A percentile compares a stretch with the other conserved stretches of the same genome.
Conservation (phyloP, 2,329 filamentous ascomycete species). For the Dothideomycetidae sp. region DNA sequence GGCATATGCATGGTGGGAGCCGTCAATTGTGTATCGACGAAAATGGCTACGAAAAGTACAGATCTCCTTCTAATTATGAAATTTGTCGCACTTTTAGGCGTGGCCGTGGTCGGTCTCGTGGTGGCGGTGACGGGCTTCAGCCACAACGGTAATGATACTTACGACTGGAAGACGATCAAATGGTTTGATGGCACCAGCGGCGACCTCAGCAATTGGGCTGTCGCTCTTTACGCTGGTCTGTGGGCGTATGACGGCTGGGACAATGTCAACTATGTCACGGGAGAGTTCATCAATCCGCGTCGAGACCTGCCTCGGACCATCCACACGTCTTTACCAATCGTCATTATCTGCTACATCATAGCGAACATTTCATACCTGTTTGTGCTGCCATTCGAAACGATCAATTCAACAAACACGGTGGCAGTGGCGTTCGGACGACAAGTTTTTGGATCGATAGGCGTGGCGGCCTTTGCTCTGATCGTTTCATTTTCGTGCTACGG, state of each 20-base stretch:
- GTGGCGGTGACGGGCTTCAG: constrained; percentile 79
- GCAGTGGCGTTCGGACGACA: constrained; percentile 83
- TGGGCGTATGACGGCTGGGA: constrained; percentile 99
- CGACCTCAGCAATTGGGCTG: constrained; percentile 74
- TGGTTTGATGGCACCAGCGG: constrained; percentile 83
- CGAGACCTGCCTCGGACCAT: constrained; percentile 88
- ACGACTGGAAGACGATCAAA: constrained; percentile 71
- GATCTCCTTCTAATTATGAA: constrained; percentile 96
- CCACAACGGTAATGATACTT: constrained; percentile 56
- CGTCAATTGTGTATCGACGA: constrained; percentile 83
- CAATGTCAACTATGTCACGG: constrained; percentile 96
- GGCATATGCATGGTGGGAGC: constrained; percentile 65
- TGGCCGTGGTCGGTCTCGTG: constrained; percentile 76
- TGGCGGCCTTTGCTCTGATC: constrained; percentile 71
- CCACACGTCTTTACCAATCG: constrained; percentile 88
- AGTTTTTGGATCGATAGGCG: constrained; percentile 74
- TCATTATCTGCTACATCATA: constrained; percentile 78
- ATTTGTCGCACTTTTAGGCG: constrained; percentile 73
- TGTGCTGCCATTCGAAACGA: constrained; percentile 64
- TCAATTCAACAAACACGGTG: constrained; percentile 87
- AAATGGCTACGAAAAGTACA: constrained; percentile 70
- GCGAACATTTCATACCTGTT: constrained; percentile 92
- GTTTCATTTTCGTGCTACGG: constrained; percentile 89
- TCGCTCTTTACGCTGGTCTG: constrained; percentile 85
- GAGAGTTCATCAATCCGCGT: constrained; percentile 83